Base-by-base conservation (phyloP, 2,329 filamentous ascomycete species). In the Colletotrichum musae region DNA sequence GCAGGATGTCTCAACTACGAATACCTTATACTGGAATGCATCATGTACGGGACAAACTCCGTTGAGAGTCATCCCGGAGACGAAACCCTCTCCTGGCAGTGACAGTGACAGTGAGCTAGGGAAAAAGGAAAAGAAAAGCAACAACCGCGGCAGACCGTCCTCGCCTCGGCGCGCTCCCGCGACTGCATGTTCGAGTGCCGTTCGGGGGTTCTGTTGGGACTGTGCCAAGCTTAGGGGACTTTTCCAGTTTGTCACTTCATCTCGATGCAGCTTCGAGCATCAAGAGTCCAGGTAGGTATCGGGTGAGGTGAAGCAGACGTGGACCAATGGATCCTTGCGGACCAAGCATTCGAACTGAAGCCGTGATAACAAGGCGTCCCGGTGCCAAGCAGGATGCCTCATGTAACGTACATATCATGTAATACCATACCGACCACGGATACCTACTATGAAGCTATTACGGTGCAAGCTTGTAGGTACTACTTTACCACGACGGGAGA, bases 1-100 rank as follows among this genome's bases (percentile, higher is more conserved):
- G 32, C 10, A 36, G 32, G 32, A 36, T 36, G 32, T 36, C 32
- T 36, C 32, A 36, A 36, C 32, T 10, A 36, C 32, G 32, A 10
- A 36, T 51, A 16, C 24, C 56, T 28, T 56, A 15, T 10, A 6
- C 18, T 39, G 66, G 62, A 66, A 69, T 66, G 50, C 59, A 62
- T 53, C 26, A 36, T 39, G 45, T 36, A 10, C 18, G 52, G 47
- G 39, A 32, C 66, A 18, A 39, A 36, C 26, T 36, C 45, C n/a
- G 13, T 51, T 41, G 21, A 51, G 41, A 66, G 62, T 60, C 66
- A 60, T 47, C 51, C 32, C 43, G 36, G 12, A 56, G 54, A 61
- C 56, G 56, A 59, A 69, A 32, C 18, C 18, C 18, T 18, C 18
- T 18, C 18, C 18, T 18, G 18, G 18, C 18, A 56, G 32, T 10